Evolutionary conservation across 1,139 yeast species (phyloP).

Genomic region (Neolecta irregularis): DNA sequence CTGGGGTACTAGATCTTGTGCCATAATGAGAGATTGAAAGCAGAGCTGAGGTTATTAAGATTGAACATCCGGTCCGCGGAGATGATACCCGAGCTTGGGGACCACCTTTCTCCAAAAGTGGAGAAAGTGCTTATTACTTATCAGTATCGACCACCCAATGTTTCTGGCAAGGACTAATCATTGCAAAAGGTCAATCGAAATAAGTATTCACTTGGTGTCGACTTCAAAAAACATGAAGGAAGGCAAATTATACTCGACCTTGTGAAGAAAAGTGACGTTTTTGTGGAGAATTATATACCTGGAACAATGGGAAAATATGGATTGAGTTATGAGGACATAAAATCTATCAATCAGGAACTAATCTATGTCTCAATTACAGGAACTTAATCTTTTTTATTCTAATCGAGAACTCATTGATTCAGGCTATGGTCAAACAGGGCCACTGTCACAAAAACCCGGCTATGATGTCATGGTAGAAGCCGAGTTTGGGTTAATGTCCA

Average conservation of each 20-base stretch:
- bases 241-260: slow-evolving; percentile 23
- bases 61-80: slow-evolving; percentile 31
- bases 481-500: slow-evolving; percentile 32
- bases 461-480: slow-evolving; percentile 35
- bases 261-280: slow-evolving; percentile 25
- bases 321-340: slow-evolving; percentile 23
- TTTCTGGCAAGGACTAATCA: slow-evolving; percentile 27
- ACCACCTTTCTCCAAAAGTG: slow-evolving; percentile 26
- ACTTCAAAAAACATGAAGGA: slow-evolving; percentile 25
- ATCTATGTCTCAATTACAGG: slow-evolving; percentile 30
- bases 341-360: slow-evolving; percentile 18
- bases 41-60: slow-evolving; percentile 28
- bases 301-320: slow-evolving; percentile 27
- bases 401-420: too few relatives aligned
- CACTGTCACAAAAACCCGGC: slow-evolving; percentile 27
- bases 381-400: too few relatives aligned
- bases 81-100: slow-evolving; percentile 34
- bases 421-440: slow-evolving; percentile 28
- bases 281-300: slow-evolving; percentile 30
- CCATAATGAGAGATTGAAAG: background rate
- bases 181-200: slow-evolving; percentile 28
- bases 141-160: slow-evolving; percentile 3
- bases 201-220: slow-evolving; percentile 27
- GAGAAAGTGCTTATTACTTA: slow-evolving; percentile 8
- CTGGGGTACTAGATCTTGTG: slow-evolving; percentile 20